Conservation (phyloP, 176 grass and related monocot genomes). For the Thalia dealbata region DNA sequence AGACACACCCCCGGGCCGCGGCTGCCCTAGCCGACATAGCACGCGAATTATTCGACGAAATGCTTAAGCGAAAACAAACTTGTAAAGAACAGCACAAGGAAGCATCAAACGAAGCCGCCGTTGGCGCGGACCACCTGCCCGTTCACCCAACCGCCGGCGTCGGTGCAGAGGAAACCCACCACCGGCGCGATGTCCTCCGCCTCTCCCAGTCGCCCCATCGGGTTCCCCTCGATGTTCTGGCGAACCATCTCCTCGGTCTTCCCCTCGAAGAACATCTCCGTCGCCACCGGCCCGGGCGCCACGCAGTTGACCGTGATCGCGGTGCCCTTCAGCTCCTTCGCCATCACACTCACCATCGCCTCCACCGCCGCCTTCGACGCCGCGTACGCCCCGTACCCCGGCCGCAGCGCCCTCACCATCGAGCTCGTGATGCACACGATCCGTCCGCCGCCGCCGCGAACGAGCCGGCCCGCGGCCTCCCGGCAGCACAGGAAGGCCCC, state of each 20-base stretch:
- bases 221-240: neutral
- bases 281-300: constrained; percentile 28
- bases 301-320: constrained; percentile 33
- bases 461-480: neutral
- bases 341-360: constrained; percentile 14
- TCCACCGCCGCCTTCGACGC: constrained; percentile 23
- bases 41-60: too few species aligned
- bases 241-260: constrained; percentile 26
- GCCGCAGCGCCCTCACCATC: neutral
- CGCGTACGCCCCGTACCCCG: constrained; percentile 3
- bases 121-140: constrained; percentile 32
- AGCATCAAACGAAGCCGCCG: constrained; percentile 18
- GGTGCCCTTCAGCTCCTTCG: constrained; percentile 31
- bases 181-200: constrained; percentile 24
- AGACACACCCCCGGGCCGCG: too few species aligned
- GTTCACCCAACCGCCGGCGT: constrained; percentile 32
- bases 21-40: too few species aligned
- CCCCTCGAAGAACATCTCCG: constrained; percentile 26
- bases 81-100: neutral
- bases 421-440: constrained; percentile 5
- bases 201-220: constrained; percentile 30
- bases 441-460: neutral
- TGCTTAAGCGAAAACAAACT: too few species aligned
- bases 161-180: constrained; percentile 30
- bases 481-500: constrained; percentile 4